phyloP scores from a whole-genome alignment of 2,329 filamentous ascomycete species.

The Talaromyces sp. region DNA sequence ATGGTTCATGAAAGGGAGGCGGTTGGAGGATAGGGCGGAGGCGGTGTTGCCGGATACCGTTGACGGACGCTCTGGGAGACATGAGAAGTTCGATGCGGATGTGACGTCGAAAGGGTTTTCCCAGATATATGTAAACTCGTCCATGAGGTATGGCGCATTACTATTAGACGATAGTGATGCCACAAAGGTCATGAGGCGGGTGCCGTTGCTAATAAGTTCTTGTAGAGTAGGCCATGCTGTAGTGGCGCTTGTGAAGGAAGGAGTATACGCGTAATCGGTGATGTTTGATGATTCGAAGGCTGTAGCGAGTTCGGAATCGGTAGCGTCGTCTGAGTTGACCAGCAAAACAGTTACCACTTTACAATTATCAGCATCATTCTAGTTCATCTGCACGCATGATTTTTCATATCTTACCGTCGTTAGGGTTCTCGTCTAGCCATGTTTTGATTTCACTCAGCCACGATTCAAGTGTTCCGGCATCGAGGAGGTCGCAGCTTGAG shows the following conservation, averaged over 20 bases:
- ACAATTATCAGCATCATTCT: not conserved
- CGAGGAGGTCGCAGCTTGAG: conserved; percentile 62
- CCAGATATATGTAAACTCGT: conserved; percentile 55
- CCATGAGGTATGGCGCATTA: conserved; percentile 43
- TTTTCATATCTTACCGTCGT: conserved; percentile 49
- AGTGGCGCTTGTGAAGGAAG: conserved; percentile 44
- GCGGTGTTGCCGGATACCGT: conserved; percentile 46
- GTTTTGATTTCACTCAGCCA: conserved; percentile 64
- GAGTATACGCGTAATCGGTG: conserved; percentile 58
- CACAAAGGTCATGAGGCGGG: conserved; percentile 67
- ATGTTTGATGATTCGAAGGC: conserved; percentile 60
- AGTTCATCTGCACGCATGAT: not conserved
- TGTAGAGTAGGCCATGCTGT: conserved; percentile 68
- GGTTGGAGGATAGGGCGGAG: conserved; percentile 54
- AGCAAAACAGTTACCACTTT: conserved; percentile 68
- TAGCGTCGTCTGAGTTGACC: conserved; percentile 64
- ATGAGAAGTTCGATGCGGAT: conserved; percentile 64
- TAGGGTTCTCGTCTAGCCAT: conserved; percentile 68
- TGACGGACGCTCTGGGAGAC: conserved; percentile 64
- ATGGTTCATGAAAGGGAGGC: conserved; percentile 75
- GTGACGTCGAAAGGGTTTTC: conserved; percentile 69
- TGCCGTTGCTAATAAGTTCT: conserved; percentile 61
- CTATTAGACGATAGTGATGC: conserved; percentile 47
- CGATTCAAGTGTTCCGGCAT: conserved; percentile 62
- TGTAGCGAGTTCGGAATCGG: conserved; percentile 53